Percentiles rank a stretch among this genome's conserved stretches.
These are phyloP conservation scores for Cladophialophora bantiana DNA, from an alignment of 2,329 filamentous ascomycete species.

Conservation along the genomic window DNA sequence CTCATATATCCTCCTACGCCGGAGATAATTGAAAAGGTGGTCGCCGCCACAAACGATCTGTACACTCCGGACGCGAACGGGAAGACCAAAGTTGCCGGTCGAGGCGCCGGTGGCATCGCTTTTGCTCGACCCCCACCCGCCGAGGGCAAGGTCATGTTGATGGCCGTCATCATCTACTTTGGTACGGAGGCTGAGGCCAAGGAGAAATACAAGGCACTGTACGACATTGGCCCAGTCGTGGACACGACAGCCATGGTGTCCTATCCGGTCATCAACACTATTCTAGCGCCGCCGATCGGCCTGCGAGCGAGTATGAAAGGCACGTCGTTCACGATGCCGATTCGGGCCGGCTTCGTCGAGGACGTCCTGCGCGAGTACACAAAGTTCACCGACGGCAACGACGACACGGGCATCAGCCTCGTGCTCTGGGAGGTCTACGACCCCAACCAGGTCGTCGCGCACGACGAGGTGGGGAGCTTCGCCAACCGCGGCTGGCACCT, in stretches of 20 bases:
- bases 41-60: constrained; percentile 41
- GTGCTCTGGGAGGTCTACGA: constrained; percentile 55
- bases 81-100: constrained; percentile 36
- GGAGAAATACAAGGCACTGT: constrained; percentile 47
- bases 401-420: constrained; percentile 43
- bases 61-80: constrained; percentile 37
- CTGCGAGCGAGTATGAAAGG: constrained; percentile 55
- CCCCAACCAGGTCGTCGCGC: constrained; percentile 50
- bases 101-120: constrained; percentile 41
- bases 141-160: constrained; percentile 42
- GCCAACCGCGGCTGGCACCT: constrained; percentile 56
- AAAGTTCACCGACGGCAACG: constrained; percentile 43
- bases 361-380: constrained; percentile 44
- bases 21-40: constrained; percentile 41
- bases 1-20: constrained; percentile 39
- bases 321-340: constrained; percentile 53
- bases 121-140: constrained; percentile 44
- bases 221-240: constrained; percentile 48
- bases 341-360: constrained; percentile 47
- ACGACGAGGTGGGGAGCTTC: constrained; percentile 51
- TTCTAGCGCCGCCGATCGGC: constrained; percentile 48
- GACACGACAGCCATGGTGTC: constrained; percentile 52
- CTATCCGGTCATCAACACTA: constrained; percentile 51
- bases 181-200: constrained; percentile 49
- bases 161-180: constrained; percentile 48